Base-by-base conservation (phyloP, 2,329 filamentous ascomycete species). In the Trichoderma arundinaceum region DNA sequence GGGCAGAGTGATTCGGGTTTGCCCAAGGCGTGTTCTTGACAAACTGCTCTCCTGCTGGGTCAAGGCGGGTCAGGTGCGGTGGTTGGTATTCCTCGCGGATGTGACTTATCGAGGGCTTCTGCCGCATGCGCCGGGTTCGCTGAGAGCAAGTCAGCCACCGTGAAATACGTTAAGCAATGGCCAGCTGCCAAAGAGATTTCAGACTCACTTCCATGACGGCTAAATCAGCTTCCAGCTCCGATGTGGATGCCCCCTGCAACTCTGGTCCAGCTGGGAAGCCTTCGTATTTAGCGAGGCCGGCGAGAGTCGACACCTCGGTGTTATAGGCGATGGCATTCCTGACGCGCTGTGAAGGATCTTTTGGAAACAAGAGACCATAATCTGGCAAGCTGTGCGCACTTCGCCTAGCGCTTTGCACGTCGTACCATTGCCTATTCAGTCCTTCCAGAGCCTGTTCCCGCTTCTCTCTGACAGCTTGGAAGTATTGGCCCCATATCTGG, bases 201-300 rank as follows among this genome's bases (percentile, higher is more conserved):
- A 53, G 35, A 72, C 76, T 64, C 75, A 97, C 94, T 74, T 91
- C 90, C 83, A 99, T 97, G 71, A 90, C 90, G 75, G 91, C 89
- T 69, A 98, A 82, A 78, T 99, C 95, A 57, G 94, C 90, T 64
- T 97, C 92, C 53, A 95, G 79, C 73, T 97, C 92, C 10, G 85
- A 82, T 22, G 85, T 78, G 43, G 90, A 89, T 32, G 92, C 91
- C 48, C 91, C 86, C 66, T 83, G 83, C 78, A 99, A 90, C 39
- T 91, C 85, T 19, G 95, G 95, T n/a, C 94, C 95, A 38, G 94
- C 94, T 41, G 95, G 95, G 78, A 99, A 99, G 28, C 95, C 95
- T 73, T 96, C 89, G 76, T 97, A 94, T 79, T 97, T 98, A 41
- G 94, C 94, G 59, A 98, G 84, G 43, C 94, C 94, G 6, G 94